phyloP scores from a whole-genome alignment of 192 early-diverging fungal genomes.

The Coemansia sp. region DNA sequence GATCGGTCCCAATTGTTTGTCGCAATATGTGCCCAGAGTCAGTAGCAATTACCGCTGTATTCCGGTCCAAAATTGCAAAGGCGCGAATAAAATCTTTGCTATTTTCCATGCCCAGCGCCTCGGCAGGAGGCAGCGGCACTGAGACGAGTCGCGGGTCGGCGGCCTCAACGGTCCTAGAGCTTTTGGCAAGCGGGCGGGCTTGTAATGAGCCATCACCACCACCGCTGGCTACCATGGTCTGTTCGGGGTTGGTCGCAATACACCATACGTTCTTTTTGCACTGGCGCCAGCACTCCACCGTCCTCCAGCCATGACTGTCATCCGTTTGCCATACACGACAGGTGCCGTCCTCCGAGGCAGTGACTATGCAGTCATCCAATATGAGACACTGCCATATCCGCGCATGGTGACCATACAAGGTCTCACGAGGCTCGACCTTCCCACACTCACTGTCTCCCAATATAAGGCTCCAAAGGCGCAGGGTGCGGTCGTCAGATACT shows the following conservation, averaged over 20 bases:
- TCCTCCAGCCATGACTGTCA: neutral
- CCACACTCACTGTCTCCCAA: neutral
- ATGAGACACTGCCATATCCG: constrained; percentile 81
- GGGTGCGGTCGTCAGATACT: constrained; percentile 83
- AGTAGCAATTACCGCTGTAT: constrained; percentile 41
- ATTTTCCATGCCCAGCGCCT: constrained; percentile 20
- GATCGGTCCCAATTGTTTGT: neutral
- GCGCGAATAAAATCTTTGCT: constrained; percentile 25
- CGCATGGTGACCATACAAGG: constrained; percentile 74
- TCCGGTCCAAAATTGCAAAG: constrained; percentile 47
- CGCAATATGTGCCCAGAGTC: constrained; percentile 52
- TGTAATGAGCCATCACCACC: constrained; percentile 78
- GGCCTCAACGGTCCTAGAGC: neutral
- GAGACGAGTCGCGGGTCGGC: constrained; percentile 67
- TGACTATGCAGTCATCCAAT: constrained; percentile 61
- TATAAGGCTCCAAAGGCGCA: constrained; percentile 67
- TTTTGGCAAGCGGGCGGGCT: neutral
- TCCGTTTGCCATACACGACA: constrained; percentile 72
- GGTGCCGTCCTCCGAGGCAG: constrained; percentile 78
- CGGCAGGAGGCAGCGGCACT: constrained; percentile 9
- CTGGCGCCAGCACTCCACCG: constrained; percentile 47
- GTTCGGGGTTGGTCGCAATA: constrained; percentile 62
- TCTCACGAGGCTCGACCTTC: neutral
- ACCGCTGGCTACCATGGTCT: constrained; percentile 67
- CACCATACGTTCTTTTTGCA: constrained; percentile 82